Conservation (phyloP, 129 eudicot genomes). For the Flaveria ramosissima region DNA sequence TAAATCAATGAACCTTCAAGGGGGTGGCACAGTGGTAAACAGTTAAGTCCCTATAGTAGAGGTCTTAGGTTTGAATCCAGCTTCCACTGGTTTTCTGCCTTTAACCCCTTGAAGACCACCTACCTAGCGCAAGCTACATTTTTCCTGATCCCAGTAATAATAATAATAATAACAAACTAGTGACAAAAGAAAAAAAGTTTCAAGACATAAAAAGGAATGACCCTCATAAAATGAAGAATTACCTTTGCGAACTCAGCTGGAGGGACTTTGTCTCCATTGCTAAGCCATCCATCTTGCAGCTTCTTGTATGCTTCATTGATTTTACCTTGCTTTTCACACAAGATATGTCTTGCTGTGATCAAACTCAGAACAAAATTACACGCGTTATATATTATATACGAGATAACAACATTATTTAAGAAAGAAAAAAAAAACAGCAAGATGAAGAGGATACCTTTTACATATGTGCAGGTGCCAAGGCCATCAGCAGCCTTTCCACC, state of each 20-base stretch:
- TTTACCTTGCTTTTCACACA: slow-evolving; percentile 99
- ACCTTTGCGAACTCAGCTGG: slow-evolving; percentile 99
- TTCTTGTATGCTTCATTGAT: slow-evolving; percentile 97
- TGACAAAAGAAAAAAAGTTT: background rate
- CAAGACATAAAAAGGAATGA: background rate
- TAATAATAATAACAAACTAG: too few species aligned
- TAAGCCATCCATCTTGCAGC: slow-evolving; percentile 98
- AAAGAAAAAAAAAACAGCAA: background rate
- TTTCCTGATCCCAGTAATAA: background rate
- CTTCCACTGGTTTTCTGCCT: background rate
- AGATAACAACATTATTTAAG: slow-evolving; percentile 4
- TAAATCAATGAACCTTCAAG: background rate
- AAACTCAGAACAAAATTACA: slow-evolving; percentile 4
- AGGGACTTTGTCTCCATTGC: slow-evolving; percentile 95
- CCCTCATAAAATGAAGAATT: slow-evolving; percentile 10
- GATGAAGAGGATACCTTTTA: slow-evolving; percentile 64
- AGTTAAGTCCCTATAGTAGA: background rate
- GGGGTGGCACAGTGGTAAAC: background rate
- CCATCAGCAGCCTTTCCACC: slow-evolving; percentile 83
- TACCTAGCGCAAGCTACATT: background rate
- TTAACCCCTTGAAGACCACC: background rate
- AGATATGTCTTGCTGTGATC: slow-evolving; percentile 82
- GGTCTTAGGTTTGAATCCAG: background rate
- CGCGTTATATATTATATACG: background rate
- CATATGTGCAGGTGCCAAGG: slow-evolving; percentile 95